Evolutionary conservation across 176 grass and related monocot genomes (phyloP).

Genomic region (Avena sativa): DNA sequence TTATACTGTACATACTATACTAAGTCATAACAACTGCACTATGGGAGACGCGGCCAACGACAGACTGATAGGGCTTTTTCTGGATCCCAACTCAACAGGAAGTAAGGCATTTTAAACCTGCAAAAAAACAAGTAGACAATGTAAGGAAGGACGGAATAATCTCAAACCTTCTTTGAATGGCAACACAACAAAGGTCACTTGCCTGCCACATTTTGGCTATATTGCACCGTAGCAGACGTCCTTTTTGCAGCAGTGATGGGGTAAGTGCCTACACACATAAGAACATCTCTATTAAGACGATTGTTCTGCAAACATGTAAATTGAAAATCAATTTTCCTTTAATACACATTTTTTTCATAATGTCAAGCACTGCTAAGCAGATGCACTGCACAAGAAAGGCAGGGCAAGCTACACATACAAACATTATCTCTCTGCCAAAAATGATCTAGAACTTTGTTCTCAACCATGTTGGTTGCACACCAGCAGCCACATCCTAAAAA

Average conservation of each 20-base stretch:
- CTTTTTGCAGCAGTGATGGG: not conserved
- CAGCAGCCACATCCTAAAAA: not conserved
- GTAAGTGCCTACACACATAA: not conserved
- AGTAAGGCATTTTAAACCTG: not conserved
- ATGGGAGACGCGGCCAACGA: too few species aligned
- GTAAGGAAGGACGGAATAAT: constrained; percentile 60
- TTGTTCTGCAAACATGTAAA: not conserved
- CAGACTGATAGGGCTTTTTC: too few species aligned
- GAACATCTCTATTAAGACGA: not conserved
- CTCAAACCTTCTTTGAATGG: not conserved
- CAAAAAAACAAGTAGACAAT: constrained; percentile 22
- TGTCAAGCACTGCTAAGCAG: too few species aligned
- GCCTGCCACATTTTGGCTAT: not conserved
- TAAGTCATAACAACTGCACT: too few species aligned
- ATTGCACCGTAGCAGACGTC: not conserved
- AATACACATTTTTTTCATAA: not conserved
- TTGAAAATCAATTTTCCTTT: not conserved
- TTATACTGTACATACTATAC: too few species aligned
- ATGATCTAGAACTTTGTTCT: not conserved
- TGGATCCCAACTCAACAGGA: too few species aligned
- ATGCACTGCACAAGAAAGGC: too few species aligned
- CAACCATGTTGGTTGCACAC: not conserved
- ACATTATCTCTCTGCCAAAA: not conserved
- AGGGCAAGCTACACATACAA: not conserved
- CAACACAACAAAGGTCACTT: not conserved